Evolutionary conservation across 768 basidiomycete genomes (phyloP).

Genomic region (Mycena metata): DNA sequence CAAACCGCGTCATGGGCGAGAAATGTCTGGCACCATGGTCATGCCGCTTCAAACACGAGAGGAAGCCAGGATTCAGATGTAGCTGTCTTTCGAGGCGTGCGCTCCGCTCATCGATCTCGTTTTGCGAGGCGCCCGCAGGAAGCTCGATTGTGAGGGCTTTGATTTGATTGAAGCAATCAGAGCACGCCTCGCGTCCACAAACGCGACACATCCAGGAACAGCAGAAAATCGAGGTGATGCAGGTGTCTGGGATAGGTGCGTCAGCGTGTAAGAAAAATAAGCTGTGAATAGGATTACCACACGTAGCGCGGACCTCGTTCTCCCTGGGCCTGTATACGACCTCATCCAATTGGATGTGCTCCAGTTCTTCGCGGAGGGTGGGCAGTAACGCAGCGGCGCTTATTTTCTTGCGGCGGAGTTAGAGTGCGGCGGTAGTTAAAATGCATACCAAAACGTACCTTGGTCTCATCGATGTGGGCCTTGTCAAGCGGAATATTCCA

Average conservation of each 20-base stretch:
- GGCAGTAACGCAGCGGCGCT: constrained; percentile 79
- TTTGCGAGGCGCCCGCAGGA: constrained; percentile 58
- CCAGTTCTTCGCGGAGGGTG: constrained; percentile 71
- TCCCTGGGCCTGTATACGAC: constrained; percentile 83
- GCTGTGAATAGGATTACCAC: constrained; percentile 65
- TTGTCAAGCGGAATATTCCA: constrained; percentile 75
- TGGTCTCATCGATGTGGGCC: constrained; percentile 68
- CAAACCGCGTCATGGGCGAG: constrained; percentile 86
- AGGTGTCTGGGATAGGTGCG: constrained; percentile 76
- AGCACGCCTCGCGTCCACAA: constrained; percentile 92
- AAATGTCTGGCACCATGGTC: constrained; percentile 80
- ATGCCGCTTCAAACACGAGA: constrained; percentile 77
- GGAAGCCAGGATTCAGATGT: constrained; percentile 79
- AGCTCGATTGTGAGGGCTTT: constrained; percentile 69
- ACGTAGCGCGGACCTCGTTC: constrained; percentile 86
- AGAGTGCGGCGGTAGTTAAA: constrained; percentile 15
- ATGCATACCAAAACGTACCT: constrained; percentile 58
- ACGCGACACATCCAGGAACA: constrained; percentile 91
- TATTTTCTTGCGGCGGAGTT: constrained; percentile 60
- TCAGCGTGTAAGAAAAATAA: constrained; percentile 12
- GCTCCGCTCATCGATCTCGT: constrained; percentile 64
- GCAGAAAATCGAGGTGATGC: constrained; percentile 93
- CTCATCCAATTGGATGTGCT: constrained; percentile 67
- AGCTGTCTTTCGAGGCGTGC: constrained; percentile 70
- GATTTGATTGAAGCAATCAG: constrained; percentile 84